Evolutionary conservation across 2,329 filamentous ascomycete species (phyloP).

Genomic region (Penicillium frequentans): DNA sequence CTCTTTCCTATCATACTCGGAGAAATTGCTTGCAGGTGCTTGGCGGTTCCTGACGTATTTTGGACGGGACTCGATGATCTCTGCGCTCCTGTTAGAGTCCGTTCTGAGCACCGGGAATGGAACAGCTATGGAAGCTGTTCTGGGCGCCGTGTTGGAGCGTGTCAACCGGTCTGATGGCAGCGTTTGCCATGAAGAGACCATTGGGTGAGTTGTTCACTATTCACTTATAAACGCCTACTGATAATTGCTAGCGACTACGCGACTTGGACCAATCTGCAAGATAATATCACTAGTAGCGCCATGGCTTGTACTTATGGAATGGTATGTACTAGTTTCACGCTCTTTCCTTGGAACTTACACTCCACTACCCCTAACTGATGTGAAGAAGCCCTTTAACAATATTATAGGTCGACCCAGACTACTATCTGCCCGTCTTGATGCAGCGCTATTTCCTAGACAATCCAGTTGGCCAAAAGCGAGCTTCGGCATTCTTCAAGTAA

Average conservation of each 20-base stretch:
- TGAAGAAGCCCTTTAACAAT: background rate
- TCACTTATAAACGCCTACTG: background rate
- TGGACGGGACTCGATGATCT: slow-evolving; percentile 65
- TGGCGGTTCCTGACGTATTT: slow-evolving; percentile 70
- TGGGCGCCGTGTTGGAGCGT: slow-evolving; percentile 61
- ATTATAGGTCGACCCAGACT: slow-evolving; percentile 60
- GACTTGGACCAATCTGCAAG: slow-evolving; percentile 58
- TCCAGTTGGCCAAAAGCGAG: slow-evolving; percentile 40
- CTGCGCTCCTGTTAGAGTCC: slow-evolving; percentile 57
- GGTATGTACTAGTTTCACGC: slow-evolving; percentile 20
- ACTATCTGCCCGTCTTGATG: slow-evolving; percentile 59
- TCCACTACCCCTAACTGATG: background rate
- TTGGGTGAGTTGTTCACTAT: slow-evolving; percentile 42
- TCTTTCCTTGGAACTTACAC: background rate
- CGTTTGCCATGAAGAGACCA: slow-evolving; percentile 65
- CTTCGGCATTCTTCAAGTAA: slow-evolving; percentile 36
- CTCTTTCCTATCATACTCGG: slow-evolving; percentile 63
- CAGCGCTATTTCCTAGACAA: slow-evolving; percentile 58
- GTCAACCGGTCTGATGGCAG: slow-evolving; percentile 61
- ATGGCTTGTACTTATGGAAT: slow-evolving; percentile 61
- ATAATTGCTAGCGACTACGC: slow-evolving; percentile 56
- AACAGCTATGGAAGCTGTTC: slow-evolving; percentile 61
- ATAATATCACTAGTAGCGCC: slow-evolving; percentile 54
- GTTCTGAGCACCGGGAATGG: slow-evolving; percentile 57
- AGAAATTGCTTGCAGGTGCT: slow-evolving; percentile 63